phyloP scores from a whole-genome alignment of 495 filamentous ascomycete species.

The Xylaria flabelliformis region DNA sequence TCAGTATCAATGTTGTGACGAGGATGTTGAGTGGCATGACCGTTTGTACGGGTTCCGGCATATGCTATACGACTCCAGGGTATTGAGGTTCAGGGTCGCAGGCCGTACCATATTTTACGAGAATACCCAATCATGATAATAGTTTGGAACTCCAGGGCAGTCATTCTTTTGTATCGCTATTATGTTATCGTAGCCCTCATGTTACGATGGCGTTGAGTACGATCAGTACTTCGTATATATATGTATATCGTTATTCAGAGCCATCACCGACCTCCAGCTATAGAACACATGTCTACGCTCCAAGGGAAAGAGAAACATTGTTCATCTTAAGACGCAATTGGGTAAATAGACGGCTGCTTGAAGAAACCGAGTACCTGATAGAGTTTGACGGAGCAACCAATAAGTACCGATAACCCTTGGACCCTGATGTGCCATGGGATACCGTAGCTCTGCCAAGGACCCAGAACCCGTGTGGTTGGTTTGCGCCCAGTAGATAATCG shows the following conservation, averaged over 20 bases:
- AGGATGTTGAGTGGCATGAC: background rate
- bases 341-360: background rate
- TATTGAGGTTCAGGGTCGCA: background rate
- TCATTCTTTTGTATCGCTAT: background rate
- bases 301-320: too few relatives aligned
- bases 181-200: background rate
- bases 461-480: background rate
- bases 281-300: background rate
- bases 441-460: background rate
- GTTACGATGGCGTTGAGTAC: background rate
- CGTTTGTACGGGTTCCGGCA: background rate
- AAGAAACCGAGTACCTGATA: conserved; percentile 1
- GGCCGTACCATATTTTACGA: background rate
- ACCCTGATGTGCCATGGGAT: background rate
- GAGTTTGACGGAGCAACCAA: background rate
- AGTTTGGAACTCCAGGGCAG: background rate
- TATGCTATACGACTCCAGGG: background rate
- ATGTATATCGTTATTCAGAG: background rate
- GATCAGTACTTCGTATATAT: background rate
- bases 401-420: background rate
- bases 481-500: background rate
- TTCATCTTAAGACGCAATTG: background rate
- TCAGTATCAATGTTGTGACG: background rate
- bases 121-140: background rate
- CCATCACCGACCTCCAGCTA: background rate